These are phyloP conservation scores for Globisporangium recalcitrans DNA, from an alignment of 352 stramenopile species.

Conservation along the genomic window DNA sequence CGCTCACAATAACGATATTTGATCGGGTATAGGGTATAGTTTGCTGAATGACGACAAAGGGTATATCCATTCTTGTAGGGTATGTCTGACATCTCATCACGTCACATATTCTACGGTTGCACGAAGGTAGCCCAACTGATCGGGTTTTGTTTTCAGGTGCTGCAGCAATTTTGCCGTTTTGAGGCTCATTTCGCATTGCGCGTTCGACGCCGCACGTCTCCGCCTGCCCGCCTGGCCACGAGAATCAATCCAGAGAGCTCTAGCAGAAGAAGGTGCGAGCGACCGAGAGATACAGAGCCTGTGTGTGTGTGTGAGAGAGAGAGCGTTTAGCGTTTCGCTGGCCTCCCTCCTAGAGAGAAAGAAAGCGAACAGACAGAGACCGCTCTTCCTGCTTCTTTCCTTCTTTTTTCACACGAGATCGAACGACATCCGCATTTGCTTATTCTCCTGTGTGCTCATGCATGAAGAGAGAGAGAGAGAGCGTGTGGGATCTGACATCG, in stretches of 20 bases:
- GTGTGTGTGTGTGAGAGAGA: too few relatives aligned
- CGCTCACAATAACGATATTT: too few relatives aligned
- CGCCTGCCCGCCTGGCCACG: too few relatives aligned
- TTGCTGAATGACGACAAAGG: neutral
- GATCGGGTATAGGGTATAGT: neutral
- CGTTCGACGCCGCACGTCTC: constrained; percentile 3
- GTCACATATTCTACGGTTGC: neutral
- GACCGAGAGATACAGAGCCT: neutral
- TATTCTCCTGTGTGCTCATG: neutral
- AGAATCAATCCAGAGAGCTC: too few relatives aligned
- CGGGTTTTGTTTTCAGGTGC: neutral
- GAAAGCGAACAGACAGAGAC: neutral
- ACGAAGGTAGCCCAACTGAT: neutral
- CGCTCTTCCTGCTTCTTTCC: neutral
- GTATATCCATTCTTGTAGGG: neutral
- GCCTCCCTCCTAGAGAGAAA: neutral
- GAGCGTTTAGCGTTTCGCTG: too few relatives aligned
- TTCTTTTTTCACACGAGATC: neutral
- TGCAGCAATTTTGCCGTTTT: too few relatives aligned
- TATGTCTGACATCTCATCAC: too few relatives aligned
- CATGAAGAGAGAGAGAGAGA: neutral
- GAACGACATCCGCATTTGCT: neutral
- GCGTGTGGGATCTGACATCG: too few relatives aligned
- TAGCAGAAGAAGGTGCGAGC: constrained; percentile 8
- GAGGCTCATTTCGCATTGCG: constrained; percentile 14